These are phyloP conservation scores for Cercophora samala DNA, from an alignment of 495 filamentous ascomycete species.

Conservation along the genomic window DNA sequence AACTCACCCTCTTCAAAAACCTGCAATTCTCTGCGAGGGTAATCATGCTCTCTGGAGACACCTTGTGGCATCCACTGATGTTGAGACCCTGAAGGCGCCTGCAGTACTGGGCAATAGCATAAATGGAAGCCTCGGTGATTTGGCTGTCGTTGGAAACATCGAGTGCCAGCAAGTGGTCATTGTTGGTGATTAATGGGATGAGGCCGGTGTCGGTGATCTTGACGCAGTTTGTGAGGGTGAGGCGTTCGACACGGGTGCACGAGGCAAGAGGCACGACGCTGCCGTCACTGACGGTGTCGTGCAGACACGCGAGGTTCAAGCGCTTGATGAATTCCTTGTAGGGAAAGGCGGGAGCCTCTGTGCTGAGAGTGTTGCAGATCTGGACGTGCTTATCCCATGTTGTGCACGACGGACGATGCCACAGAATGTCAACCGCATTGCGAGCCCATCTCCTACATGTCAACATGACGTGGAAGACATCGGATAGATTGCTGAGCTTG, in stretches of 20 bases:
- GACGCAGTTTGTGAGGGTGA: conserved; percentile 89
- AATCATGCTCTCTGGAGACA: conserved; percentile 81
- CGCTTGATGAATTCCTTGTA: conserved; percentile 87
- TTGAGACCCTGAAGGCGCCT: conserved; percentile 87
- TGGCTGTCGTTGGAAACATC: conserved; percentile 79
- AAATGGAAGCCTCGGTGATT: conserved; percentile 80
- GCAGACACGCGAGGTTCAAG: conserved; percentile 80
- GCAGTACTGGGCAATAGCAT: conserved; percentile 77
- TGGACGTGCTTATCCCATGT: conserved; percentile 73
- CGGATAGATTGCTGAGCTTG: conserved; percentile 68
- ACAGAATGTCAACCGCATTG: conserved; percentile 88
- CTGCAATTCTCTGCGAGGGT: conserved; percentile 79
- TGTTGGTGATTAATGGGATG: conserved; percentile 73
- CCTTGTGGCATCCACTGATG: conserved; percentile 76
- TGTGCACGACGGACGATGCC: conserved; percentile 89
- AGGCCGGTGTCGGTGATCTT: conserved; percentile 81
- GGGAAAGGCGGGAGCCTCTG: conserved; percentile 68
- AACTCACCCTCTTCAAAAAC: conserved; percentile 78
- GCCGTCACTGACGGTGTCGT: conserved; percentile 77
- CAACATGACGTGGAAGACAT: conserved; percentile 84
- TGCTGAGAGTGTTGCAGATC: conserved; percentile 72
- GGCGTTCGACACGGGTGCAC: conserved; percentile 88
- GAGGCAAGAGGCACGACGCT: conserved; percentile 75
- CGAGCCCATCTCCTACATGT: conserved; percentile 89
- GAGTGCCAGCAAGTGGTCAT: conserved; percentile 77